These are phyloP conservation scores for Populus ilicifolia DNA, from an alignment of 345 rosid genomes.

Conservation along the genomic window DNA sequence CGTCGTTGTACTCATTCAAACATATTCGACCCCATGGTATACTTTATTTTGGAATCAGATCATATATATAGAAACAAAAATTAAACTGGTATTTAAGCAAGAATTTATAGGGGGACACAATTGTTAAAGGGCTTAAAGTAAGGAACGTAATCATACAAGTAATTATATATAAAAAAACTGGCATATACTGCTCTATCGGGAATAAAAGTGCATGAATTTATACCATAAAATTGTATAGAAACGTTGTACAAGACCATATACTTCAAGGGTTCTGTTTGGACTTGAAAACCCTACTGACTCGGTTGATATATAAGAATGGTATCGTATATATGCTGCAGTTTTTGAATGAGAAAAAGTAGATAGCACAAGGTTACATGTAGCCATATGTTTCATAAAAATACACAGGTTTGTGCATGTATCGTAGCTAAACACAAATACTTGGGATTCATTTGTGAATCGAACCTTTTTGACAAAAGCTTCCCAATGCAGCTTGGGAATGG, in stretches of 20 bases:
- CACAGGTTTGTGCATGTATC: neutral
- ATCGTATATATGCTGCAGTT: neutral
- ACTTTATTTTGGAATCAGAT: no score
- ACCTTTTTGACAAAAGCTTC: neutral
- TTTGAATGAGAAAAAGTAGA: neutral
- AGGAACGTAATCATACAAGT: no score
- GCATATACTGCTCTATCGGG: neutral
- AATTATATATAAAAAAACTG: no score
- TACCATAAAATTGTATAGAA: no score
- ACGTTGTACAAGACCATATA: neutral
- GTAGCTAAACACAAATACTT: neutral
- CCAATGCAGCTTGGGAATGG: neutral
- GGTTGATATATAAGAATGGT: neutral
- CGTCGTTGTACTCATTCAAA: no score
- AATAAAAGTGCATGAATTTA: neutral
- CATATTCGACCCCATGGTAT: no score
- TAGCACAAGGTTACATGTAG: neutral
- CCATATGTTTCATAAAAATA: neutral
- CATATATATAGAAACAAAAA: no score
- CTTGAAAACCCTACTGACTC: conserved; percentile 7
- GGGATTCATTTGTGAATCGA: neutral
- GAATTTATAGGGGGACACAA: no score
- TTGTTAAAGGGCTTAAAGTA: no score
- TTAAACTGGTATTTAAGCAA: no score
- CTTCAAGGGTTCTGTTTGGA: neutral